Percentiles rank a stretch among this genome's conserved stretches.
phyloP scores from a whole-genome alignment of 805 yeast genomes.

The Sugiyamaella lignohabitans region DNA sequence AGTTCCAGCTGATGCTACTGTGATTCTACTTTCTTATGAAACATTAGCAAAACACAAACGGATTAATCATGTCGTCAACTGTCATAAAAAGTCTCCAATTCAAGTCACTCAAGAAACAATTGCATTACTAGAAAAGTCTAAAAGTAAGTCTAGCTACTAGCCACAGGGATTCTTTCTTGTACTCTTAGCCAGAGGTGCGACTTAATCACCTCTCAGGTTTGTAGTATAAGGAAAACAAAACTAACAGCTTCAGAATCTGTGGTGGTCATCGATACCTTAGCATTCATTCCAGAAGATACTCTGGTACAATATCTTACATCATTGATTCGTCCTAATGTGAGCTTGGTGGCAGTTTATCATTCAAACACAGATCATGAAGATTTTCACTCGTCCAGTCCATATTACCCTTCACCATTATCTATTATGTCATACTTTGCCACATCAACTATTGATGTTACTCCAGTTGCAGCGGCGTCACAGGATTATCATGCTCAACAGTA shows the following conservation, averaged over 20 bases:
- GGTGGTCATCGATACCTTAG: slow-evolving; percentile 64
- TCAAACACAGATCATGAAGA: background rate
- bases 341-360: slow-evolving; percentile 46
- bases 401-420: slow-evolving; percentile 49
- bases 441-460: slow-evolving; percentile 56
- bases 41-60: slow-evolving; percentile 37
- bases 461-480: slow-evolving; percentile 28
- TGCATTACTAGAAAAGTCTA: too few relatives aligned
- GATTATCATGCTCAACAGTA: slow-evolving; percentile 43
- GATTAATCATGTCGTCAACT: slow-evolving; percentile 26
- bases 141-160: too few relatives aligned
- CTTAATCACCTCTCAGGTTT: too few relatives aligned
- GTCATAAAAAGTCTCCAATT: slow-evolving; percentile 10
- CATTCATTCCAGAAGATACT: slow-evolving; percentile 43
- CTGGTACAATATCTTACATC: slow-evolving; percentile 47
- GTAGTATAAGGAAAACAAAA: too few relatives aligned
- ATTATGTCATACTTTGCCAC: slow-evolving; percentile 69
- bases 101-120: slow-evolving; percentile 18
- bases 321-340: slow-evolving; percentile 41
- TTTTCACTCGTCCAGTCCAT: slow-evolving; percentile 22
- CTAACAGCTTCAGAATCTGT: slow-evolving; percentile 29
- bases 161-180: too few relatives aligned
- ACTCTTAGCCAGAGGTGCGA: too few relatives aligned
- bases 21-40: slow-evolving; percentile 63
- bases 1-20: slow-evolving; percentile 30